Conservation (phyloP, 306 rosid genomes). For the Prosopis cineraria region DNA sequence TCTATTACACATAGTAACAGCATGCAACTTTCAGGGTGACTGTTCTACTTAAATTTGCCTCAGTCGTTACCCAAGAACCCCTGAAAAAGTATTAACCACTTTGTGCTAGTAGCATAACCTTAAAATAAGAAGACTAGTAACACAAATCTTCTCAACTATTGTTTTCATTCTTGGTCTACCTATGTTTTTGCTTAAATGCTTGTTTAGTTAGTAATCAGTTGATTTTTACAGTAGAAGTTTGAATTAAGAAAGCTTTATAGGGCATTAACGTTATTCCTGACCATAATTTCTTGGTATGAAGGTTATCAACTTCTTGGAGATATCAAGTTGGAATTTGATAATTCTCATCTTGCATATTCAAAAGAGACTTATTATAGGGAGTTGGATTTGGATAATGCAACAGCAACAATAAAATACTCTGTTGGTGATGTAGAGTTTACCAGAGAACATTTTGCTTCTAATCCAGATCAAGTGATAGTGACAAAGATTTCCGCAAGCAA, state of each 20-base stretch:
- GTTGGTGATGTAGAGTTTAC: constrained; percentile 73
- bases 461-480: constrained; percentile 79
- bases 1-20: neutral
- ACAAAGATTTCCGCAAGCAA: constrained; percentile 73
- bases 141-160: constrained; percentile 17
- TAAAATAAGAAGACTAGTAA: neutral
- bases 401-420: constrained; percentile 64
- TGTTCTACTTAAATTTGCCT: neutral
- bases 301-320: constrained; percentile 90
- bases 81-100: neutral
- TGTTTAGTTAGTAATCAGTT: constrained; percentile 12
- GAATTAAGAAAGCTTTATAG: constrained; percentile 14
- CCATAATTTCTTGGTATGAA: constrained; percentile 43
- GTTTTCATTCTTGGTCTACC: constrained; percentile 5
- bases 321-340: constrained; percentile 75
- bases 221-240: constrained; percentile 4
- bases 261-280: constrained; percentile 14
- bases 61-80: neutral
- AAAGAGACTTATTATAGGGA: constrained; percentile 68
- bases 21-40: neutral
- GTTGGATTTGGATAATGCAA: constrained; percentile 84
- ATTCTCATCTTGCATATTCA: constrained; percentile 66
- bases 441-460: constrained; percentile 84
- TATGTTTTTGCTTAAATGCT: constrained; percentile 1
- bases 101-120: neutral